Base-by-base conservation (phyloP, 2,329 filamentous ascomycete species). In the Alternaria infectoria region DNA sequence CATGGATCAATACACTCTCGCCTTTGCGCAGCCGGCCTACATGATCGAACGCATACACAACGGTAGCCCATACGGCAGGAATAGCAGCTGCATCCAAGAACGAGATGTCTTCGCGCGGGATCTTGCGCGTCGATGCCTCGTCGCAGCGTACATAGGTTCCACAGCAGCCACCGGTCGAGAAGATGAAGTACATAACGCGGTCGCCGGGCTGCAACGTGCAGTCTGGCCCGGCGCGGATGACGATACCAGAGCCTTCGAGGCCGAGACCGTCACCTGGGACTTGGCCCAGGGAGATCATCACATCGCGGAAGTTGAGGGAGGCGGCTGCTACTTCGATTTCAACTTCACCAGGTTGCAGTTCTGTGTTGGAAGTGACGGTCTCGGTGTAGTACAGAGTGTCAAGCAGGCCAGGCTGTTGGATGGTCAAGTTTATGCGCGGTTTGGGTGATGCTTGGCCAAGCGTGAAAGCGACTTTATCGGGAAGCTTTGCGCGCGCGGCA, bases 1-100 rank as follows among this genome's bases (percentile, higher is more conserved):
- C 43, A 43, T 77, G 74, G 9, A 78, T 72, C 12, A 78, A 59
- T 7, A 76, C 50, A 2, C 59, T 74, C 52, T 81, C 73, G 17
- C 76, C 78, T 19, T 64, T 61, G 5, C 61, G 52, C 4, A 81
- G 61, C 15, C 71, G 64, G 1, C 65, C 73, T 2, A 70, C 49
- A 4, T 73, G 63, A 10, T 70, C 30, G 2, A 80, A 62, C 10
- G 66, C 64, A 57, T 74, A 69, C n/a, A 59, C 62, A 2, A 64
- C 69, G 1, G 71, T 73, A 36, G 55, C 51, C 21, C 50, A 67
- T 6, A 64, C 61, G 4, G 47, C 47, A 13, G 64, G 56, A 1
- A 73, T 50, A 2, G 64, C 46, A 13, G 69, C 66, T 1, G 68
- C 72, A 2, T 60, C 54, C 15, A 51, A 46, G 44, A 70, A 73